Conservation (phyloP, 2,329 filamentous ascomycete genomes). For the Diaporthe ampelina region DNA sequence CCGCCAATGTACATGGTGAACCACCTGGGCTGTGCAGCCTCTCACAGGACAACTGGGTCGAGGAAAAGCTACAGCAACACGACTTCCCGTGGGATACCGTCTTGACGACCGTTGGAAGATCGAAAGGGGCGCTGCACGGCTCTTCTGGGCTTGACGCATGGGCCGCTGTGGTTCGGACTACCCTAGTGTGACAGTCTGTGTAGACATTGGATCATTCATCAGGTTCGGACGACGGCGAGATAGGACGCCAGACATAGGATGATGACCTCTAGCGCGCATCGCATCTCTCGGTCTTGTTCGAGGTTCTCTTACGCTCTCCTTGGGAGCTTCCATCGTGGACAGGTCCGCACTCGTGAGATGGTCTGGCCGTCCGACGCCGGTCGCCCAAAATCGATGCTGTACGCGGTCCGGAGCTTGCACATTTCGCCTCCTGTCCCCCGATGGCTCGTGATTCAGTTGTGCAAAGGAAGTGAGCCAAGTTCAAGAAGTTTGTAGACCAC, state of each 20-base stretch:
- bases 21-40: too few relatives aligned
- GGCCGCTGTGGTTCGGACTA: not conserved
- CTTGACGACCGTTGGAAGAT: too few relatives aligned
- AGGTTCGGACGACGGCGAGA: conserved; percentile 7
- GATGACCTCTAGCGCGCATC: not conserved
- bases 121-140: not conserved
- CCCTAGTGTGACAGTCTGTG: conserved; percentile 2
- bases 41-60: too few relatives aligned
- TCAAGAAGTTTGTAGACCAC: not conserved
- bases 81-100: too few relatives aligned
- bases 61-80: too few relatives aligned
- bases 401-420: too few relatives aligned
- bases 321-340: not conserved
- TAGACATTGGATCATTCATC: conserved; percentile 1
- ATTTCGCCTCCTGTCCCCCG: too few relatives aligned
- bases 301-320: not conserved
- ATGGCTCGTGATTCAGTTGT: not conserved
- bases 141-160: not conserved
- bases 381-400: not conserved
- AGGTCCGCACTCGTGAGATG: not conserved
- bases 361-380: not conserved
- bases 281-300: not conserved
- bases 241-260: conserved; percentile 1
- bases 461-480: too few relatives aligned
- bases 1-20: too few relatives aligned